Percentiles rank a stretch among this genome's conserved stretches.
Evolutionary conservation across 2,329 filamentous ascomycete genomes (phyloP).

Genomic region (Akanthomyces muscarius): DNA sequence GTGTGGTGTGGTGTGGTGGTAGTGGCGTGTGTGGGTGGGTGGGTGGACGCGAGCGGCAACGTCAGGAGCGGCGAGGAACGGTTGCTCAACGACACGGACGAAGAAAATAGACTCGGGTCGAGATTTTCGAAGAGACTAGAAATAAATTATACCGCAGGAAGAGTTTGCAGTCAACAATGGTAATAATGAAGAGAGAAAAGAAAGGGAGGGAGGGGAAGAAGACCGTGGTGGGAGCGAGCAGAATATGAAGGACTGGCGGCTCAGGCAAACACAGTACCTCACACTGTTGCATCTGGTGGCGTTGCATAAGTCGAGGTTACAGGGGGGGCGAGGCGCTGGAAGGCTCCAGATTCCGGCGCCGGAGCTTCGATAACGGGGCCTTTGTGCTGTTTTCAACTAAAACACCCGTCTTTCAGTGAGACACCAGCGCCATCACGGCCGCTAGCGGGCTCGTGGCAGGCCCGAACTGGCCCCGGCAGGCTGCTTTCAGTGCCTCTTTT

Average conservation of each 20-base stretch:
- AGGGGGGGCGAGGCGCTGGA: background rate
- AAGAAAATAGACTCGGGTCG: background rate
- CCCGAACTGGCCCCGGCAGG: background rate
- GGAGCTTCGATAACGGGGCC: constrained; percentile 10
- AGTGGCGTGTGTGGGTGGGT: background rate
- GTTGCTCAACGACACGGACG: background rate
- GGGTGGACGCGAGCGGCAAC: background rate
- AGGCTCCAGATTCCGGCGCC: constrained; percentile 14
- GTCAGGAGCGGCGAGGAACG: background rate
- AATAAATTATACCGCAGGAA: background rate
- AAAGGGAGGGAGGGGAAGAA: constrained; percentile 19
- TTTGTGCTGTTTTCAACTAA: background rate
- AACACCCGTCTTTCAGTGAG: background rate
- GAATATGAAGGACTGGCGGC: constrained; percentile 15
- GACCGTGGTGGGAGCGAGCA: constrained; percentile 15
- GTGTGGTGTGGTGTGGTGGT: background rate
- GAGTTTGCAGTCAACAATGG: background rate
- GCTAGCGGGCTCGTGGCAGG: background rate
- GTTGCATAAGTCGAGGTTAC: constrained; percentile 17
- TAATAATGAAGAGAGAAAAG: constrained; percentile 12
- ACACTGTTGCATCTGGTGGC: constrained; percentile 18
- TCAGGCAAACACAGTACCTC: constrained; percentile 13
- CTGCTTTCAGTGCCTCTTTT: background rate
- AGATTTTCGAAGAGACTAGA: background rate
- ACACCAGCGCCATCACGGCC: background rate